These are phyloP conservation scores for Chaetothyriales sp. DNA, from an alignment of 2,329 filamentous ascomycete species.

Conservation along the genomic window DNA sequence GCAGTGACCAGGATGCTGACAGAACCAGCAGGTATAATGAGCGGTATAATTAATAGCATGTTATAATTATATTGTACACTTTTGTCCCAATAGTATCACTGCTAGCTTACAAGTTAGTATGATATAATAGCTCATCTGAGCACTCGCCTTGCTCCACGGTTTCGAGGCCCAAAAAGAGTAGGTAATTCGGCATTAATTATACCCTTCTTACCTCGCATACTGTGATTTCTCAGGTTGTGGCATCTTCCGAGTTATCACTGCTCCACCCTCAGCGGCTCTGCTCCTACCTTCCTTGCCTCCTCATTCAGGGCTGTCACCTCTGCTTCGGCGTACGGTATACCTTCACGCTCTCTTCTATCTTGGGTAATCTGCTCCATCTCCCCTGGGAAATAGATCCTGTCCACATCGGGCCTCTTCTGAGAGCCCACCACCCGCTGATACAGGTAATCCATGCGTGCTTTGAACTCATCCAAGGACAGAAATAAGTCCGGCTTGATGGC, in stretches of 20 bases:
- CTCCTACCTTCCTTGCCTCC: conserved; percentile 35
- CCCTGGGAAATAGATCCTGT: conserved; percentile 44
- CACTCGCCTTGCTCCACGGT: no score
- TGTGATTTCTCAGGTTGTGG: no score
- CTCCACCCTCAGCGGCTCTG: neutral
- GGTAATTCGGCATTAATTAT: no score
- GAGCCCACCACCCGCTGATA: conserved; percentile 40
- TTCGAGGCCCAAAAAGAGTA: no score
- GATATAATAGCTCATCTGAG: no score
- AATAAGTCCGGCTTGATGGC: conserved; percentile 63
- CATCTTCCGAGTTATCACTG: neutral
- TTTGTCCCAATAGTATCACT: no score
- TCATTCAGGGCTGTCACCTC: conserved; percentile 38
- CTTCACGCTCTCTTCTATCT: conserved; percentile 26
- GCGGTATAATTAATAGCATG: no score
- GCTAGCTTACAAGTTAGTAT: no score
- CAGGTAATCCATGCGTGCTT: conserved; percentile 44
- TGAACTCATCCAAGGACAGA: conserved; percentile 56
- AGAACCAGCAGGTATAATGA: no score
- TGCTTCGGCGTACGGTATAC: conserved; percentile 37
- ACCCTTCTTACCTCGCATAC: no score
- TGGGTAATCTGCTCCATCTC: conserved; percentile 41
- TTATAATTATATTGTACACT: no score
- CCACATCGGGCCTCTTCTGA: conserved; percentile 41
- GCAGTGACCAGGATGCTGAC: no score